Conservation (phyloP, 371 early-diverging fungal genomes). For the Cokeromyces recurvatus region DNA sequence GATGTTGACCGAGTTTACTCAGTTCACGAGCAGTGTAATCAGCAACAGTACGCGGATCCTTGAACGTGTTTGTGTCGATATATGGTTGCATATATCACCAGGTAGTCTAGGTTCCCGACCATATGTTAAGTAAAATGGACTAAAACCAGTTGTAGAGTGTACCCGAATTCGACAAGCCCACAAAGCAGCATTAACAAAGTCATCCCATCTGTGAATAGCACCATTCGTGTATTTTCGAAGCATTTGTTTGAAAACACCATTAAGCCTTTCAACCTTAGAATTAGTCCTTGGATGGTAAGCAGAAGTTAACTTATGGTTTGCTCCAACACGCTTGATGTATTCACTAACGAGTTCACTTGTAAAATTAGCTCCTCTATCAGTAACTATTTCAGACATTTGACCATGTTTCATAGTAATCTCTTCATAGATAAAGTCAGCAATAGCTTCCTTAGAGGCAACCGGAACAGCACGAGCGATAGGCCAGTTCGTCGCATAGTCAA, state of each 20-base stretch:
- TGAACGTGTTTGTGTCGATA: no score
- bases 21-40: neutral
- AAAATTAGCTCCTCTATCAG: constrained; percentile 24
- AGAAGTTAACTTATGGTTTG: constrained; percentile 5
- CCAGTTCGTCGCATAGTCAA: constrained; percentile 43
- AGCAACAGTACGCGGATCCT: constrained; percentile 2
- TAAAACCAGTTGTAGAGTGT: constrained; percentile 6
- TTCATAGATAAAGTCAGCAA: constrained; percentile 27
- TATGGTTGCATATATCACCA: constrained; percentile 7
- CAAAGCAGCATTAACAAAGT: constrained; percentile 10
- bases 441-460: constrained; percentile 9
- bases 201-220: constrained; percentile 14
- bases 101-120: constrained; percentile 16
- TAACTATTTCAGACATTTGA: constrained; percentile 17
- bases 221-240: constrained; percentile 12
- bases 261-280: constrained; percentile 17
- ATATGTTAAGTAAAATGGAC: constrained; percentile 16
- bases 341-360: neutral
- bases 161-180: constrained; percentile 10
- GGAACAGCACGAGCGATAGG: constrained; percentile 19
- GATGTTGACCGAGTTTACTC: neutral
- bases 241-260: constrained; percentile 10
- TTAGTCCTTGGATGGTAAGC: constrained; percentile 29
- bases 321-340: constrained; percentile 3
- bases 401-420: constrained; percentile 29